Evolutionary conservation across 2,329 filamentous ascomycete genomes (phyloP), one percentile per base, ranked within the genome.

Genomic region (Cladobotryum mycophilum): DNA sequence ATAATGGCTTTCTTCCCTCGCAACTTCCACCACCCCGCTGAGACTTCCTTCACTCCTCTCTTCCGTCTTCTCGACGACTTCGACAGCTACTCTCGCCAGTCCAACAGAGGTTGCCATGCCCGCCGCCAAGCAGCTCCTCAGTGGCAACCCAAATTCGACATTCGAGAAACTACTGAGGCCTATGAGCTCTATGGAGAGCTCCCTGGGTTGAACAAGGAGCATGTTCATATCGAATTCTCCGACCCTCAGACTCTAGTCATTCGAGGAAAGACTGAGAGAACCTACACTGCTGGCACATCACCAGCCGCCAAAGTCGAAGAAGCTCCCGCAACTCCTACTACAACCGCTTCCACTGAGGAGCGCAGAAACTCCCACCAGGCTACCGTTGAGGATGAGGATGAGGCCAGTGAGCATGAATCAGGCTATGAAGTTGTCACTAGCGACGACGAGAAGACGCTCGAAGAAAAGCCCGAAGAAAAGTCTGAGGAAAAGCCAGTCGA

Each of bases 101-200:
- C 56, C 34, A 54, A 54, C 44, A 55, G 56, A 52, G 54, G 56
- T 43, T 64, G 60, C 43, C 53, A 58, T 41, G 58, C 59, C 45
- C 61, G 60, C 34, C 61, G 61, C 44, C 50, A 53, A 41, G 33
- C 53, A 25, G 57, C 54, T 52, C 58, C 77, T 44, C 73, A 79
- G 62, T 91, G 89, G 78, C 78, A 80, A 52, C 88, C 88, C 49
- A 86, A 83, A 69, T 92, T 92, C 63, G 88, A 92, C 61, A 76
- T 91, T 55, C 84, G 80, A 65, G 88, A 93, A 72, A 80, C 78
- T 12, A 77, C 78, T 54, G 70, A 81, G 5, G 66, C 73, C 56
- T 92, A 89, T 64, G 84, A 92, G 69, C 83, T 92, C 17, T 82
- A 91, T 60, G 88, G 88, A 61, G 88, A 92, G 68, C 80, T 92